Evolutionary conservation across 2,329 filamentous ascomycete genomes (phyloP), one percentile per base, ranked within the genome.

Genomic region (Fusarium acutatum): DNA sequence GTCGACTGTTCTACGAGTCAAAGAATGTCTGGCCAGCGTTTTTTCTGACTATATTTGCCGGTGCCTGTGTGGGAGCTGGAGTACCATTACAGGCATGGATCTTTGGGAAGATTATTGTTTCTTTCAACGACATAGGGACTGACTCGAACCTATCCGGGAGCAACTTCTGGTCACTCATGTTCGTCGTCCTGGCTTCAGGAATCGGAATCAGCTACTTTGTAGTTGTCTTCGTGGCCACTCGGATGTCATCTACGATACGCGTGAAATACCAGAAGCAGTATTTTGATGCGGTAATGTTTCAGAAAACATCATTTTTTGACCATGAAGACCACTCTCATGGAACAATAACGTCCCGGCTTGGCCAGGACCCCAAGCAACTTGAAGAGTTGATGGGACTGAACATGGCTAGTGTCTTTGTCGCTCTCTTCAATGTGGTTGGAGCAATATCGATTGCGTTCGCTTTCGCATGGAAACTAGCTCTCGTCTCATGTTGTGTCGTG

Each of bases 381-480:
- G 88, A 91, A 78, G 88, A 92, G 79, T 83, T 92, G 11, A 86
- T 91, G 75, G 89, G 89, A 10, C 82, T 88, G 50, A 91, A 92
- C 77, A 88, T 92, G 86, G 87, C 90, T 5, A 86, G 93, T 72
- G 86, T 89, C 5, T 85, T 86, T 67, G 88, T 91, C 26, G 89
- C 91, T 14, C 78, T 92, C 28, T 91, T 94, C 78, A 92, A 89
- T 54, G 81, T 95, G 7, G 75, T 89, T 14, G 93, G 92, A 0
- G 89, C 88, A 13, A 81, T 94, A 20, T 83, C 87, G 47, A 92
- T 95, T 58, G 87, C 91, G 3, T 94, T 94, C 75, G 84, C 87
- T 8, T 94, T 92, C 78, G 91, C 92, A 4, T 95, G 93, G 93
- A 95, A 94, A 79, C 85, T 96, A 14, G 89, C 91, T 0, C 82